phyloP scores from a whole-genome alignment of 306 rosid genomes.

The Arachis stenosperma region DNA sequence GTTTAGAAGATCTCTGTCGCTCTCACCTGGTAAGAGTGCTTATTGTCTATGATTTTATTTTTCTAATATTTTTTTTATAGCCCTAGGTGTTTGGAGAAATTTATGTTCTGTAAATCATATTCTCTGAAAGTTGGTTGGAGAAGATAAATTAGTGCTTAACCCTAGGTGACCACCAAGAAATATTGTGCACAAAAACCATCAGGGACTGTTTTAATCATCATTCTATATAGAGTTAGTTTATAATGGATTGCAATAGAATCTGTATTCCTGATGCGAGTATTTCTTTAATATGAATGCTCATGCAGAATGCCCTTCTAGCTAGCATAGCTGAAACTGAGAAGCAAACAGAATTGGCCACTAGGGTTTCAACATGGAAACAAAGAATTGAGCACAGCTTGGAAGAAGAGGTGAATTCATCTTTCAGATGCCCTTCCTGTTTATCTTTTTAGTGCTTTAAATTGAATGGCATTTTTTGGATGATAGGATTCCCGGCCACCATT shows the following conservation, averaged over 20 bases:
- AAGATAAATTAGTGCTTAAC: constrained; percentile 3
- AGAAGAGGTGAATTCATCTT: constrained; percentile 73
- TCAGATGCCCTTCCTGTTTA: constrained; percentile 9
- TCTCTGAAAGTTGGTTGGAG: constrained; percentile 1
- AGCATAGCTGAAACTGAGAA: constrained; percentile 87
- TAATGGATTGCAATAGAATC: background rate
- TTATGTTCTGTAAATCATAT: constrained; percentile 2
- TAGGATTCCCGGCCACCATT: constrained; percentile 84
- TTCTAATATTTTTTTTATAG: background rate
- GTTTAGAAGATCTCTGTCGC: constrained; percentile 90
- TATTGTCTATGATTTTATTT: background rate
- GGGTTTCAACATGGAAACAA: constrained; percentile 92
- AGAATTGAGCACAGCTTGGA: constrained; percentile 82
- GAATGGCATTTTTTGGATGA: constrained; percentile 31
- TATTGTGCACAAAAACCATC: background rate
- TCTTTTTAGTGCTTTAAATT: constrained; percentile 32
- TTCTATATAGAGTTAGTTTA: background rate
- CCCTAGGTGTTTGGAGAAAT: background rate
- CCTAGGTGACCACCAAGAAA: background rate
- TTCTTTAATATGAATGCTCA: background rate
- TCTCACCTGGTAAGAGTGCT: constrained; percentile 82
- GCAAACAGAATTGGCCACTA: constrained; percentile 84
- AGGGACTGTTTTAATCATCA: background rate
- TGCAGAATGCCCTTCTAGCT: constrained; percentile 83
- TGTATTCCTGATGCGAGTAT: constrained; percentile 10